Conservation (phyloP, 2,329 filamentous ascomycete species). For the Phyllosticta paracitricarpa region DNA sequence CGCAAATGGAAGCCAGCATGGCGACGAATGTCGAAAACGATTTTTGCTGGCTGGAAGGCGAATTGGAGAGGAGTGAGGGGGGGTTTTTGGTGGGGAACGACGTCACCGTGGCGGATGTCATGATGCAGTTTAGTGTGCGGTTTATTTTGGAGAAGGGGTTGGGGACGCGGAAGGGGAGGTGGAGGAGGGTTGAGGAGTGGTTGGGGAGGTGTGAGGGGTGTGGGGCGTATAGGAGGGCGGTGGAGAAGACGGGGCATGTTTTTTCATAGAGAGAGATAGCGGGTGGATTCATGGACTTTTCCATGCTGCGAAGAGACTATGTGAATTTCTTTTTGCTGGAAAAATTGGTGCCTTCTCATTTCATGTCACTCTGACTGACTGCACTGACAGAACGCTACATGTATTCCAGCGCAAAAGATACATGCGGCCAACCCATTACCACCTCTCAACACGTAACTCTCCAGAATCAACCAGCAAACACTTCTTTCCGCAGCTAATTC, state of each 20-base stretch:
- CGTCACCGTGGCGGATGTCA: conserved; percentile 35
- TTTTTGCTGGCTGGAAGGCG: conserved; percentile 35
- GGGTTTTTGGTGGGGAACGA: conserved; percentile 33
- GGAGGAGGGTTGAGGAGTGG: conserved; percentile 26
- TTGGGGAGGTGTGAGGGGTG: conserved; percentile 27
- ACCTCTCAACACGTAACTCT: too few relatives aligned
- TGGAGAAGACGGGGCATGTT: conserved; percentile 31
- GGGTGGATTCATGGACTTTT: too few relatives aligned
- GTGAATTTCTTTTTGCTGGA: too few relatives aligned
- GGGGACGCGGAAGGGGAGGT: conserved; percentile 27
- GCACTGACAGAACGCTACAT: too few relatives aligned
- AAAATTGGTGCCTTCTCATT: too few relatives aligned
- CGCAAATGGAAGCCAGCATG: conserved; percentile 29
- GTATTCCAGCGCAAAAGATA: too few relatives aligned
- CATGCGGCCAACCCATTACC: too few relatives aligned
- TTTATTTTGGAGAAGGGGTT: conserved; percentile 32
- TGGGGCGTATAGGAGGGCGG: conserved; percentile 27
- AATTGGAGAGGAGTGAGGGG: conserved; percentile 29
- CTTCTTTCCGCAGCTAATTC: too few relatives aligned
- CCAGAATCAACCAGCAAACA: too few relatives aligned
- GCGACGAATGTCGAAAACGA: conserved; percentile 36
- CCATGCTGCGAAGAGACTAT: too few relatives aligned
- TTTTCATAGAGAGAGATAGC: neutral
- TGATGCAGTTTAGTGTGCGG: conserved; percentile 34
- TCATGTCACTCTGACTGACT: too few relatives aligned